Evolutionary conservation across 805 yeast genomes (phyloP).

Genomic region (Wilhelminamyces savonicus): DNA sequence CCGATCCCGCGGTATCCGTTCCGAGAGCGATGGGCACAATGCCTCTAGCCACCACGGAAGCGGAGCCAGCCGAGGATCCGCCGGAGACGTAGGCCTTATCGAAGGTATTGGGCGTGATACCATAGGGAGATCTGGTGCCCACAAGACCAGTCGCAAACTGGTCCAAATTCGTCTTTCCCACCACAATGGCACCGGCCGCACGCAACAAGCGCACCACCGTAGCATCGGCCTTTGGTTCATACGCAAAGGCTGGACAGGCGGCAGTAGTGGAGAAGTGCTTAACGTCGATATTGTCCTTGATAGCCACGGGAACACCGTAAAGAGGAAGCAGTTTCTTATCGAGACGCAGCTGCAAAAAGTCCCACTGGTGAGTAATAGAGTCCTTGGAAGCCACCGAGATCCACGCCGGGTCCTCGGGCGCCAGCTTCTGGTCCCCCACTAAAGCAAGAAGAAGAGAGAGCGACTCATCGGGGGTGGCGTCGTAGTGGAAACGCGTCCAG

Average conservation of each 20-base stretch:
- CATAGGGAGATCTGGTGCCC: slow-evolving; percentile 93
- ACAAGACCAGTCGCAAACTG: slow-evolving; percentile 98
- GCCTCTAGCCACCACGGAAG: slow-evolving; percentile 85
- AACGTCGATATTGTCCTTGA: slow-evolving; percentile 92
- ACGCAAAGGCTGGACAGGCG: slow-evolving; percentile 84
- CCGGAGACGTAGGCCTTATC: slow-evolving; percentile 78
- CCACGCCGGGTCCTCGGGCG: slow-evolving; percentile 82
- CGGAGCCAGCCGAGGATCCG: slow-evolving; percentile 96
- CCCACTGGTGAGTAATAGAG: slow-evolving; percentile 73
- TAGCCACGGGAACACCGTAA: slow-evolving; percentile 92
- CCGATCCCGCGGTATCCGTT: slow-evolving; percentile 98
- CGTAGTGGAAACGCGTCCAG: slow-evolving; percentile 68
- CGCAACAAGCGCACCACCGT: slow-evolving; percentile 67
- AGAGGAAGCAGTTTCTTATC: slow-evolving; percentile 54
- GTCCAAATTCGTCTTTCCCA: slow-evolving; percentile 93
- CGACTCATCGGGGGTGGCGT: slow-evolving; percentile 57
- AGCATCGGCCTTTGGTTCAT: slow-evolving; percentile 66
- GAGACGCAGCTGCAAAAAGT: slow-evolving; percentile 56
- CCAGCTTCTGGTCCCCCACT: slow-evolving; percentile 38
- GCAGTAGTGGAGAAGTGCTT: slow-evolving; percentile 82
- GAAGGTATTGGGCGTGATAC: slow-evolving; percentile 78
- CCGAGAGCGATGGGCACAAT: slow-evolving; percentile 85
- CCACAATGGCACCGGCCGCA: slow-evolving; percentile 84
- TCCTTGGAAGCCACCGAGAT: slow-evolving; percentile 65
- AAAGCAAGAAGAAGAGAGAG: slow-evolving; percentile 41